Evolutionary conservation across 2,329 filamentous ascomycete species (phyloP).

Genomic region (Cordyceps militaris): DNA sequence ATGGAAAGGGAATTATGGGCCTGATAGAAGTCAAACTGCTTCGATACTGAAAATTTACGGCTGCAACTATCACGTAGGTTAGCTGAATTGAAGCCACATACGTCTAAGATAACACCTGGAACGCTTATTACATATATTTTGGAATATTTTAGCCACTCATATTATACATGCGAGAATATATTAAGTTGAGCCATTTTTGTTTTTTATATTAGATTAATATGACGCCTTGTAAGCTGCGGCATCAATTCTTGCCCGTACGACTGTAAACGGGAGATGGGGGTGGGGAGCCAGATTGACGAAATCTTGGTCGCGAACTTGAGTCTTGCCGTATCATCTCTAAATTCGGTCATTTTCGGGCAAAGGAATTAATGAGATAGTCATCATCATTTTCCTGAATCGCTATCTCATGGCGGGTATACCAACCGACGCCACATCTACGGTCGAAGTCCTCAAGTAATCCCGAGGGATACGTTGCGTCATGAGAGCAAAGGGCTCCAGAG

Average conservation of each 20-base stretch:
- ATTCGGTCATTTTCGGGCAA: background rate
- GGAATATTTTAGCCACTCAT: background rate
- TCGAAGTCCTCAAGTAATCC: background rate
- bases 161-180: background rate
- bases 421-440: background rate
- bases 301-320: background rate
- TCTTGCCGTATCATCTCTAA: background rate
- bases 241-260: background rate
- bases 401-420: background rate
- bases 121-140: background rate
- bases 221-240: background rate
- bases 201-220: background rate
- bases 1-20: constrained; percentile 1
- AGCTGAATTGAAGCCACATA: background rate
- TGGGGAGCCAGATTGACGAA: background rate
- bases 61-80: background rate
- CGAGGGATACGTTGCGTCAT: background rate
- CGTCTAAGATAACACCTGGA: background rate
- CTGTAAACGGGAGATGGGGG: background rate
- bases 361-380: background rate
- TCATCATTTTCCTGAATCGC: background rate
- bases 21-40: background rate
- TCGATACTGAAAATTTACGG: background rate
- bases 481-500: background rate
- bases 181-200: background rate